Percentiles rank a stretch among this genome's conserved stretches.
These are phyloP conservation scores for Colletotrichum euphorbiae DNA, from an alignment of 2,329 filamentous ascomycete species.

Conservation along the genomic window DNA sequence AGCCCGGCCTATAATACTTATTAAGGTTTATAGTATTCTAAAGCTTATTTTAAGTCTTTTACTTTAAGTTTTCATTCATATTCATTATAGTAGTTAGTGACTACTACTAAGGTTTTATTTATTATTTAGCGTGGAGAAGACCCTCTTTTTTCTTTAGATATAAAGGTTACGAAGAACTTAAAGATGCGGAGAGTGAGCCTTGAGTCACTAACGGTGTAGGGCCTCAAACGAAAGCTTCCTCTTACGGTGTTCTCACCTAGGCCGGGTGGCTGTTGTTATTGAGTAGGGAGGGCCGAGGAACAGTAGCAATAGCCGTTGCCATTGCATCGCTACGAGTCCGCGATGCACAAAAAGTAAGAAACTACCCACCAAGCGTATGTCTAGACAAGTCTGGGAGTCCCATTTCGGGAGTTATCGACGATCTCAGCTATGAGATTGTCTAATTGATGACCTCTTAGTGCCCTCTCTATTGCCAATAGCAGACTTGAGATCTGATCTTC, in stretches of 20 bases:
- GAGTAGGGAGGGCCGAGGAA: not conserved
- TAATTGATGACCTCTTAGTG: slow-evolving; percentile 8
- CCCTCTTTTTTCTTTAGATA: no score
- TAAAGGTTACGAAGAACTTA: no score
- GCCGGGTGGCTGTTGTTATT: not conserved
- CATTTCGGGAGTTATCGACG: not conserved
- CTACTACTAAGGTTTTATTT: no score
- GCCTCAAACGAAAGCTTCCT: slow-evolving; percentile 6
- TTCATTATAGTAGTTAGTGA: no score
- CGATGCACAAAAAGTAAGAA: slow-evolving; percentile 14
- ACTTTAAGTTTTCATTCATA: no score
- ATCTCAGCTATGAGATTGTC: slow-evolving; percentile 9
- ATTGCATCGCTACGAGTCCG: slow-evolving; percentile 15
- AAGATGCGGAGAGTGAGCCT: not conserved
- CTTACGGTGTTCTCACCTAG: not conserved
- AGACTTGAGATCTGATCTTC: slow-evolving; percentile 32
- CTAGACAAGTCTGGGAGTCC: not conserved
- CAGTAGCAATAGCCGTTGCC: not conserved
- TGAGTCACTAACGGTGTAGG: not conserved
- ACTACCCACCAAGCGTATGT: not conserved
- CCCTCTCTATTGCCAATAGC: slow-evolving; percentile 6
- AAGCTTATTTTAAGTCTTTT: no score
- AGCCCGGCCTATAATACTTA: no score
- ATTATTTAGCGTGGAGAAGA: no score
- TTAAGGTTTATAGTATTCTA: no score